Base-by-base conservation (phyloP, 2,329 filamentous ascomycete genomes). In the Fusarium veterinarium region DNA sequence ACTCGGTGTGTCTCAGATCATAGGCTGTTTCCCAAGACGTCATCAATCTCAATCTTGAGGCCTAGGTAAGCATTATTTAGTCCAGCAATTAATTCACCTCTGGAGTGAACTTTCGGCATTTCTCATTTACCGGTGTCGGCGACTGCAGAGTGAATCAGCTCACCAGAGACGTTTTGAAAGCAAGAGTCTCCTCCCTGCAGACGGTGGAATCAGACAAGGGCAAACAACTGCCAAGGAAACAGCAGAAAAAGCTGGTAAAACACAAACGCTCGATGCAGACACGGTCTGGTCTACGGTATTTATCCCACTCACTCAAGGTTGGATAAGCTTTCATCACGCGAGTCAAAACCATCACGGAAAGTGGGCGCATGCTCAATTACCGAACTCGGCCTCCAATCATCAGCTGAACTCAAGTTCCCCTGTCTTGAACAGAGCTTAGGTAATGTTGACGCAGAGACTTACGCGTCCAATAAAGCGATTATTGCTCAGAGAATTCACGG, bases 331-430 rank as follows among this genome's bases (percentile, higher is more conserved):
- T 28, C 23, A 57, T 42, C 30, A 12, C 23, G 3, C 30, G 23
- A 28, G 19, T 19, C 31, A 28, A 33, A 30, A 16, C 49, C 23
- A 37, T n/a, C 30, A 35, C 58, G 44, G 31, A 52, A 31, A 35
- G 11, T 45, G 14, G 25, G 25, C 58, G 58, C 45, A 52, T 69
- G 66, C 11, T 48, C 33, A 40, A 13, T 69, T 69, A 17, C 67
- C 46, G 20, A 5, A 45, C 46, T 46, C 25, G 58, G 48, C 7
- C n/a, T 52, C 52, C 42, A 52, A 67, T 60, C 56, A 35, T 11
- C 37, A 41, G n/a, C 35, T 30, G 3, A 14, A 20, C 35, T 20
- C 42, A 60, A 41, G 28, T 62, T 62, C 41, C 40, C 40, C 7
- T 20, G 10, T 37, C 44, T 20, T 40, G 20, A 20, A 30, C 10